Evolutionary conservation across 176 grass and related monocot genomes (phyloP).

Genomic region (Triticum monococcum): DNA sequence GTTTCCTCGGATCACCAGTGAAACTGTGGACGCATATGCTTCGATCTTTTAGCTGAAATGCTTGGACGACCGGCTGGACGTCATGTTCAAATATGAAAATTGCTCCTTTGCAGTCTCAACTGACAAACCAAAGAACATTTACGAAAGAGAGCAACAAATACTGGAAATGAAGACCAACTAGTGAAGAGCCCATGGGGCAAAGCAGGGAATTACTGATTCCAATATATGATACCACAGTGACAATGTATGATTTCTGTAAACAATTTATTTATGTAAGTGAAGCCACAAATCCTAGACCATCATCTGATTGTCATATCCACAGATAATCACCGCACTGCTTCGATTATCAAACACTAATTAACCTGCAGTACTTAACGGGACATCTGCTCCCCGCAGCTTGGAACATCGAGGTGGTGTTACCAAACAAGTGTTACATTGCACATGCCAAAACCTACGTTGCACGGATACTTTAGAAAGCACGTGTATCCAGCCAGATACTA

Average conservation of each 20-base stretch:
- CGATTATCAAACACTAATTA: neutral
- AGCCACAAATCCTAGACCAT: neutral
- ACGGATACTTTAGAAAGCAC: no score
- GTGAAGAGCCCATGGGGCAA: neutral
- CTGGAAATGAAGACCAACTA: neutral
- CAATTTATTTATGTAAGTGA: neutral
- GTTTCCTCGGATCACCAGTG: neutral
- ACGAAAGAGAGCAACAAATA: neutral
- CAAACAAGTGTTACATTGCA: neutral
- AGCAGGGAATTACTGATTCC: neutral
- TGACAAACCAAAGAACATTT: neutral
- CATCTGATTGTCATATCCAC: neutral
- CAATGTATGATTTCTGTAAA: conserved; percentile 1
- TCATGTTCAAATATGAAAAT: neutral
- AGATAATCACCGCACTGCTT: neutral
- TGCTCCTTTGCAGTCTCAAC: neutral
- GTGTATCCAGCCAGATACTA: no score
- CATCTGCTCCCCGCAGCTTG: neutral
- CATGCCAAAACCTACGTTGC: neutral
- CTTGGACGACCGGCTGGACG: neutral
- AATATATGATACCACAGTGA: neutral
- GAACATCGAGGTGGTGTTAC: neutral
- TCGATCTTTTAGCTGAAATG: neutral
- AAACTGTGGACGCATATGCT: neutral
- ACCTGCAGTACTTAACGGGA: neutral